Conservation (phyloP, 1,284 basidiomycete genomes). For the Sanghuangporus weigelae region DNA sequence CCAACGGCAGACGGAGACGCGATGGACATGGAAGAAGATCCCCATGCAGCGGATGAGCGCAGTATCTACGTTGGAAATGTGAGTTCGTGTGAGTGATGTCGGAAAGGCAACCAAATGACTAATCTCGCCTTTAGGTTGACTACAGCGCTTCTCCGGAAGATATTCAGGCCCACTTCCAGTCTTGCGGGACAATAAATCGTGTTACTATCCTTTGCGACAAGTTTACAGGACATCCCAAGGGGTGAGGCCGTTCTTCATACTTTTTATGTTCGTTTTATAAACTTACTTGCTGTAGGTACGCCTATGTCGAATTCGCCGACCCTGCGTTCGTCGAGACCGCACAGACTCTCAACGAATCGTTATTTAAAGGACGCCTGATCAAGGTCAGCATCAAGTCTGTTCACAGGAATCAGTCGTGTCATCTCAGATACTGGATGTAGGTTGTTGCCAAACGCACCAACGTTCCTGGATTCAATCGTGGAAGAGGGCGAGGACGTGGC, state of each 20-base stretch:
- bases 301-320: conserved; percentile 98
- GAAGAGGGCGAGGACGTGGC: conserved; percentile 74
- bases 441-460: conserved; percentile 93
- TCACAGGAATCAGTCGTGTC: conserved; percentile 4
- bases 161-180: conserved; percentile 96
- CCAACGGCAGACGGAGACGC: conserved; percentile 22
- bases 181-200: conserved; percentile 97
- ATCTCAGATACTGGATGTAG: conserved; percentile 33
- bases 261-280: not conserved
- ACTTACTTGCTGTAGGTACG: conserved; percentile 57
- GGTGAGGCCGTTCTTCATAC: conserved; percentile 47
- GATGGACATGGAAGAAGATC: conserved; percentile 76
- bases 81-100: conserved; percentile 31
- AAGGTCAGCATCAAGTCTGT: conserved; percentile 51
- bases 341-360: conserved; percentile 90
- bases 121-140: conserved; percentile 68
- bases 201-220: conserved; percentile 99
- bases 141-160: conserved; percentile 98
- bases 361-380: conserved; percentile 91
- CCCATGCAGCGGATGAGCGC: conserved; percentile 74
- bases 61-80: conserved; percentile 98
- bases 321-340: conserved; percentile 91
- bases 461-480: conserved; percentile 83
- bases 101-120: not conserved
- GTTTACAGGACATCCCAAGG: conserved; percentile 99